Conservation (phyloP, 108 stramenopile species). For the Stephanodiscus triporus region DNA sequence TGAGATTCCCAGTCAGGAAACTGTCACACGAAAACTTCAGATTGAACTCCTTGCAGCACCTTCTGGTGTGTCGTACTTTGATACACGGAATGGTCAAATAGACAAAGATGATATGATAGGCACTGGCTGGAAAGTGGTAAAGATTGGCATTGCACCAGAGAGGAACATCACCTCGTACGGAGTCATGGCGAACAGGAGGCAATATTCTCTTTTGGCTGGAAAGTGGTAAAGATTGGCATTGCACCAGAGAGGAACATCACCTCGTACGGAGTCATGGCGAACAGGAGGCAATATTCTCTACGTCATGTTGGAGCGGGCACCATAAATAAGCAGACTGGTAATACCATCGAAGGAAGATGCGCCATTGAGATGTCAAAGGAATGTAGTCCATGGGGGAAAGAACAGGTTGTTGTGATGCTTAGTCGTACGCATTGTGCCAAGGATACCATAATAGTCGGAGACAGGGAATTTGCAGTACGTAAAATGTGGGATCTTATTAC, state of each 20-base stretch:
- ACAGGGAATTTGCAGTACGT: background rate
- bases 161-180: background rate
- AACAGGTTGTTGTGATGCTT: constrained; percentile 17
- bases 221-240: constrained; percentile 8
- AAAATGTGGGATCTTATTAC: constrained; percentile 6
- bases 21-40: background rate
- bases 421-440: background rate
- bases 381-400: constrained; percentile 3
- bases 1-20: constrained; percentile 10
- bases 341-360: constrained; percentile 13
- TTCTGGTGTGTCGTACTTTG: background rate
- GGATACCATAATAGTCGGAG: constrained; percentile 1
- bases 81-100: background rate
- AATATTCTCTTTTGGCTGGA: constrained; percentile 31
- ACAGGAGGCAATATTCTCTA: constrained; percentile 18
- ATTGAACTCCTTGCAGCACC: background rate
- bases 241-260: background rate
- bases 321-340: constrained; percentile 25
- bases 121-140: constrained; percentile 14
- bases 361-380: constrained; percentile 13
- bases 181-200: constrained; percentile 4
- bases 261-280: background rate
- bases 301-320: constrained; percentile 16
- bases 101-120: background rate
- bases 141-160: background rate